A percentile compares a stretch with the other conserved stretches of the same genome.
Conservation (phyloP, 2,329 filamentous ascomycete species). For the Shiraia bambusicola region DNA sequence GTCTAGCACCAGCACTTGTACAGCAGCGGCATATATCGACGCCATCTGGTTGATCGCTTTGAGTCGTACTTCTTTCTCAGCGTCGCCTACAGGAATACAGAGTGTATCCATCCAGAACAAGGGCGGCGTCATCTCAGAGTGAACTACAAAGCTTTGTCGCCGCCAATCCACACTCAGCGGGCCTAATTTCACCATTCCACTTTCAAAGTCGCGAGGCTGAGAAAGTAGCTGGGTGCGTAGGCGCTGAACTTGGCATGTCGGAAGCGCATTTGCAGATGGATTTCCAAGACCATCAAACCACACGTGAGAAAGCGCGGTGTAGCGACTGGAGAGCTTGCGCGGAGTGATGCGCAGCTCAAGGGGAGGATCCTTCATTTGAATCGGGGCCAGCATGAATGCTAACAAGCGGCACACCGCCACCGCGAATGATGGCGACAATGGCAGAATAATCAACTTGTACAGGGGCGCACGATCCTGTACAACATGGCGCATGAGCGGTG, state of each 20-base stretch:
- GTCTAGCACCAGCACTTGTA: constrained; percentile 13
- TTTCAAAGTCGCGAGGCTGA: constrained; percentile 4
- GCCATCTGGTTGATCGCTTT: constrained; percentile 14
- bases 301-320: constrained; percentile 14
- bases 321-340: constrained; percentile 3
- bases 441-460: constrained; percentile 1
- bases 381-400: constrained; percentile 1
- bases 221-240: constrained; percentile 2
- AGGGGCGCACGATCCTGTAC: background rate
- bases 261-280: constrained; percentile 10
- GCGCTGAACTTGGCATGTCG: constrained; percentile 9
- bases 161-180: constrained; percentile 7
- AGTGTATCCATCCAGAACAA: constrained; percentile 23
- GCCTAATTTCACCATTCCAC: constrained; percentile 2
- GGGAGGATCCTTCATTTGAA: background rate
- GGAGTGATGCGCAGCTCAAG: constrained; percentile 3
- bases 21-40: constrained; percentile 12
- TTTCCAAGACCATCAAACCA: constrained; percentile 15
- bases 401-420: constrained; percentile 6
- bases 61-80: constrained; percentile 1
- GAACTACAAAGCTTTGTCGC: constrained; percentile 2
- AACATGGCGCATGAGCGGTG: constrained; percentile 1
- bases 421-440: constrained; percentile 5
- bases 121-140: background rate
- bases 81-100: constrained; percentile 13